These are phyloP conservation scores for Penicillium sclerotigenum DNA, from an alignment of 2,329 filamentous ascomycete genomes.

Conservation along the genomic window DNA sequence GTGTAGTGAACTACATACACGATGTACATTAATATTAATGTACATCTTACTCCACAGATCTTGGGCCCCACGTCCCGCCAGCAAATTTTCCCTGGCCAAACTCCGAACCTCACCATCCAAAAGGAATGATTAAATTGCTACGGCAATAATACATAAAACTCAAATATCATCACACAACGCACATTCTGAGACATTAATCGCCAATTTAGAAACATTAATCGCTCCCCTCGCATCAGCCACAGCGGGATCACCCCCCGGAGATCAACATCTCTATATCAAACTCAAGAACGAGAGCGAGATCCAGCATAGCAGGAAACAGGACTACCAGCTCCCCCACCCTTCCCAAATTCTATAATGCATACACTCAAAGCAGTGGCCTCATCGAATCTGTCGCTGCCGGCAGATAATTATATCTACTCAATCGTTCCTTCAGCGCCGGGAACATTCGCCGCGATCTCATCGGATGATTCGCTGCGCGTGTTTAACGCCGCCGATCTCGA, in stretches of 20 bases:
- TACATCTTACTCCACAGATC: background rate
- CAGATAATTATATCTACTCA: slow-evolving; percentile 45
- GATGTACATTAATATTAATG: background rate
- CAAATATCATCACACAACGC: background rate
- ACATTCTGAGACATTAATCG: background rate
- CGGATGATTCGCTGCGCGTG: slow-evolving; percentile 45
- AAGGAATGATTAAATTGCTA: background rate
- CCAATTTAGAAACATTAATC: background rate
- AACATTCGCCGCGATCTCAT: slow-evolving; percentile 44
- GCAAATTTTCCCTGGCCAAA: background rate
- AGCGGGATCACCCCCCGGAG: background rate
- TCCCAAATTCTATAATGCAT: slow-evolving; percentile 28
- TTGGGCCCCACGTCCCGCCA: background rate
- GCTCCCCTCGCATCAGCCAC: slow-evolving; percentile 6
- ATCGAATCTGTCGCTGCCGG: slow-evolving; percentile 39
- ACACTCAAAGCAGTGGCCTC: slow-evolving; percentile 32
- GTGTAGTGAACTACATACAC: background rate
- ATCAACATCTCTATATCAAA: slow-evolving; percentile 1
- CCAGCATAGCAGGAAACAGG: background rate
- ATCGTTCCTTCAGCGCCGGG: slow-evolving; percentile 31
- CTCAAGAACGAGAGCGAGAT: background rate
- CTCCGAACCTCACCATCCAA: background rate
- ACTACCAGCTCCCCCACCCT: background rate
- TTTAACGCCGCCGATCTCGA: slow-evolving; percentile 39
- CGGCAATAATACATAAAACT: background rate